Evolutionary conservation across 768 basidiomycete species (phyloP).

Genomic region (Lentinula sp.): DNA sequence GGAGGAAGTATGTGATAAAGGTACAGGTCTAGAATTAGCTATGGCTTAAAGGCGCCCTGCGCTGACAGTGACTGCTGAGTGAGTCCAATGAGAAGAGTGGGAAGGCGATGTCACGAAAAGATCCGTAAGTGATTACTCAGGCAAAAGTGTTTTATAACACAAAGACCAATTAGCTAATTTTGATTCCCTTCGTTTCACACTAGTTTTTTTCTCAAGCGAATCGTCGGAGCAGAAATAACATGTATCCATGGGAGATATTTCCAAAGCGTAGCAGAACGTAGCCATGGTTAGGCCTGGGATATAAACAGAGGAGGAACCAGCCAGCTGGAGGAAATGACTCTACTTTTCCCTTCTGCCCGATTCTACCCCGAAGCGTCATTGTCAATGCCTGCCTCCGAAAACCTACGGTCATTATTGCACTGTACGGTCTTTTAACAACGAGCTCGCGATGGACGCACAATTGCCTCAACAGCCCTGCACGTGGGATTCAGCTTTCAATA

Average conservation of each 20-base stretch:
- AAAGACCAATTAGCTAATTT: slow-evolving; percentile 1
- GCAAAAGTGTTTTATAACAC: not conserved
- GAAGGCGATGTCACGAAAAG: not conserved
- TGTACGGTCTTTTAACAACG: no score
- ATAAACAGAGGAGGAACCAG: not conserved
- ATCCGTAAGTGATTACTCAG: not conserved
- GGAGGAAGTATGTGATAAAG: not conserved
- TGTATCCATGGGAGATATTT: not conserved
- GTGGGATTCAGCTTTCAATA: no score
- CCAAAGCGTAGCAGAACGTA: not conserved
- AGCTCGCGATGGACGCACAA: not conserved
- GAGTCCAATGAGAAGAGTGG: not conserved
- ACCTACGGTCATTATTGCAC: no score
- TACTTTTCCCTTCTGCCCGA: not conserved
- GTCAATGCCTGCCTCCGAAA: no score
- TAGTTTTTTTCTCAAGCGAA: not conserved
- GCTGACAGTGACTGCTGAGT: slow-evolving; percentile 4
- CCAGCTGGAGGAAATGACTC: no score
- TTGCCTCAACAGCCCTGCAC: not conserved
- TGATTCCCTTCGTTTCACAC: not conserved
- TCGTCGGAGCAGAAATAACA: not conserved
- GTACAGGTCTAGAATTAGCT: not conserved
- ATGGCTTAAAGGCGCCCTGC: slow-evolving; percentile 1
- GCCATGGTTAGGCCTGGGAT: not conserved
- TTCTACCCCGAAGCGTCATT: not conserved